These are phyloP conservation scores for Lagerstroemia speciosa DNA, from an alignment of 345 rosid species.

Conservation along the genomic window DNA sequence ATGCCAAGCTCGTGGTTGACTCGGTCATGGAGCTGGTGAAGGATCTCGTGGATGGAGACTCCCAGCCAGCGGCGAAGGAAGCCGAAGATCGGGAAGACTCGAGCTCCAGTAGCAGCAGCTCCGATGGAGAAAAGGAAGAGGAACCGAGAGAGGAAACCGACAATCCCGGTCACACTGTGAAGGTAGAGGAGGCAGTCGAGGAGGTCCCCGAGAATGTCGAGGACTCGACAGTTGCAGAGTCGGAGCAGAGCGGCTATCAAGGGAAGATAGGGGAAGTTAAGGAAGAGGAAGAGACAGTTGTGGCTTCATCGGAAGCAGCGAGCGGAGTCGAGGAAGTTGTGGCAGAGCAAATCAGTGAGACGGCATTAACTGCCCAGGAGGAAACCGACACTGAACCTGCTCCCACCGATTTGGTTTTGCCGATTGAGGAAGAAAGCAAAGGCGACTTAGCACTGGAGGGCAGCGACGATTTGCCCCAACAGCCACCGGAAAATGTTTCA, in stretches of 20 bases:
- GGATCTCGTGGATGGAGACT: constrained; percentile 1
- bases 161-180: not conserved
- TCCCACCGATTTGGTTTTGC: not conserved
- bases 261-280: not conserved
- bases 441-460: constrained; percentile 2
- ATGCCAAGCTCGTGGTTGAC: constrained; percentile 8
- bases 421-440: constrained; percentile 5
- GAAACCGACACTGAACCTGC: not conserved
- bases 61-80: not conserved
- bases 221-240: not conserved
- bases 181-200: constrained; percentile 13
- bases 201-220: constrained; percentile 6
- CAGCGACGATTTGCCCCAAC: not conserved
- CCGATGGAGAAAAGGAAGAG: constrained; percentile 16
- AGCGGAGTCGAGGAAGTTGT: constrained; percentile 4
- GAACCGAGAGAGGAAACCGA: constrained; percentile 1
- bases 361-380: not conserved
- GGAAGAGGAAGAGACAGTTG: constrained; percentile 7
- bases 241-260: not conserved
- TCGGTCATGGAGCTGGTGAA: constrained; percentile 10
- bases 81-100: constrained; percentile 2
- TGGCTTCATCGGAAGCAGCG: constrained; percentile 5
- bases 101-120: constrained; percentile 14
- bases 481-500: not conserved
- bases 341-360: constrained; percentile 2